Conservation (phyloP, 768 basidiomycete species). For the Naganishia vaughanmartiniae region DNA sequence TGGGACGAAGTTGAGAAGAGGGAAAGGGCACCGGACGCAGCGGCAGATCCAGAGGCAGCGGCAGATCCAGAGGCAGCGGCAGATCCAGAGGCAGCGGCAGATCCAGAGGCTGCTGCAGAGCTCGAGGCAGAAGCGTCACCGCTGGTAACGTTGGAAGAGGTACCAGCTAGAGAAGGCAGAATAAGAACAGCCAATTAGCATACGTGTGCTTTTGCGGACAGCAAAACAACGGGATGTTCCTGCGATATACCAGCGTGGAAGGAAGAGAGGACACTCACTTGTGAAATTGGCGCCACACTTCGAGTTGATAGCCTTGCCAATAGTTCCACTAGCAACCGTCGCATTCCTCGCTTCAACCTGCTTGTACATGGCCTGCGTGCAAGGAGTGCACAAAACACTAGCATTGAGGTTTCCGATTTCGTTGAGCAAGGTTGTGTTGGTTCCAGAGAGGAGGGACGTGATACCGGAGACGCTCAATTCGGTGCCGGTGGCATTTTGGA, state of each 20-base stretch:
- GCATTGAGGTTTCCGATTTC: conserved; percentile 31
- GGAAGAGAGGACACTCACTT: conserved; percentile 33
- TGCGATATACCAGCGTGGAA: neutral
- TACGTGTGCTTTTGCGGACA: too few species aligned
- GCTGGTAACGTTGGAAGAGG: conserved; percentile 16
- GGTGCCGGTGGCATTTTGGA: conserved; percentile 45
- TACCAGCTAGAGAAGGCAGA: neutral
- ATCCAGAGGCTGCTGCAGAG: conserved; percentile 29
- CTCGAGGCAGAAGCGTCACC: conserved; percentile 29
- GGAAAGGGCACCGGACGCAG: conserved; percentile 21
- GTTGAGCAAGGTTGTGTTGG: conserved; percentile 31
- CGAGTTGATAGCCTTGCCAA: conserved; percentile 38
- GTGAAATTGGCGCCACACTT: conserved; percentile 44
- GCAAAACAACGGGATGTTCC: neutral
- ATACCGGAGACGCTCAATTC: conserved; percentile 40
- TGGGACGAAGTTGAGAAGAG: conserved; percentile 22
- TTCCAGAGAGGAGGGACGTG: conserved; percentile 39
- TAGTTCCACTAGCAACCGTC: conserved; percentile 34
- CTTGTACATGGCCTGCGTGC: conserved; percentile 47
- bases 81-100: conserved; percentile 28
- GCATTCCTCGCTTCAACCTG: conserved; percentile 39
- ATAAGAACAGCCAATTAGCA: too few species aligned
- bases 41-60: conserved; percentile 22
- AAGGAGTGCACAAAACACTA: conserved; percentile 49
- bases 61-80: conserved; percentile 19